Conservation (phyloP, 2,329 filamentous ascomycete genomes). For the Zymoseptoria ardabiliae region DNA sequence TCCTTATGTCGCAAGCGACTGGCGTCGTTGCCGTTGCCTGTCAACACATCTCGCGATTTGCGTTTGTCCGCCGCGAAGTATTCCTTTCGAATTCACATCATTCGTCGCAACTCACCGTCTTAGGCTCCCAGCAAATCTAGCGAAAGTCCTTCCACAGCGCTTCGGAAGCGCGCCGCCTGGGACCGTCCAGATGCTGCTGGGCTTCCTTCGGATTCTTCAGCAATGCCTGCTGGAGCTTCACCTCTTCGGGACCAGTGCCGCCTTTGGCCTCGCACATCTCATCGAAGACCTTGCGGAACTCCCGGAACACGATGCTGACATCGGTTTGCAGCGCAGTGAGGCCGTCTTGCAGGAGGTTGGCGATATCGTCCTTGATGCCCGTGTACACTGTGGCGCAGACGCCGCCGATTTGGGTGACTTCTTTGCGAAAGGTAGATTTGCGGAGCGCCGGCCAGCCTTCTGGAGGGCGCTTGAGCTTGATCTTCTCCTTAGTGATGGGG, state of each 20-base stretch:
- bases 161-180: not conserved
- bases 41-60: no score
- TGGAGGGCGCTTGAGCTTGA: not conserved
- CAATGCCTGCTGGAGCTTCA: conserved; percentile 7
- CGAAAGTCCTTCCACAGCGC: not conserved
- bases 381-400: conserved; percentile 6
- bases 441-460: not conserved
- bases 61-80: no score
- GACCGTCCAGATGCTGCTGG: conserved; percentile 1
- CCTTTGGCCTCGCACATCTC: conserved; percentile 8
- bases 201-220: conserved; percentile 3
- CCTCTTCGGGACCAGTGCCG: conserved; percentile 4
- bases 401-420: conserved; percentile 4
- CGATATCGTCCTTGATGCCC: not conserved
- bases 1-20: no score
- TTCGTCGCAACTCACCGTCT: no score
- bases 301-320: no score
- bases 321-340: not conserved
- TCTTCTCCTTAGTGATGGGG: not conserved
- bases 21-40: no score
- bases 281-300: conserved; percentile 9
- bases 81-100: no score
- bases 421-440: conserved; percentile 1
- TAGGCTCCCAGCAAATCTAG: not conserved
- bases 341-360: not conserved